Conservation (phyloP, 352 stramenopile genomes). For the Pythium plurisporium region DNA sequence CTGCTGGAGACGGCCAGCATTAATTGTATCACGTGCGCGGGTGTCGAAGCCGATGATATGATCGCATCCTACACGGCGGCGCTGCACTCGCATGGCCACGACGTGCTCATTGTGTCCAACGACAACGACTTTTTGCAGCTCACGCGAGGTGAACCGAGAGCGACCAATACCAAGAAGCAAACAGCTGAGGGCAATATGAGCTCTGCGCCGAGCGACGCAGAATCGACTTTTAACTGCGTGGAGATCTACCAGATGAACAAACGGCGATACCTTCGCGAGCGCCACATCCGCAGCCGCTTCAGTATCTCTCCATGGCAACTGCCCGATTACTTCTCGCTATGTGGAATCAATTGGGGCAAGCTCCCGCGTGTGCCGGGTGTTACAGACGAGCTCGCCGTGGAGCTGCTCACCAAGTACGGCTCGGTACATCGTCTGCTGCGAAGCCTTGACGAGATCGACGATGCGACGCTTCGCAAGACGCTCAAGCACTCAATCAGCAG, state of each 20-base stretch:
- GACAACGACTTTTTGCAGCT: slow-evolving; percentile 38
- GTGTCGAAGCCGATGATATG: slow-evolving; percentile 34
- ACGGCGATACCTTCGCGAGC: slow-evolving; percentile 59
- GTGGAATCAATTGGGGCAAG: slow-evolving; percentile 66
- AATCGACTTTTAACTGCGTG: slow-evolving; percentile 24
- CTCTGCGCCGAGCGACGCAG: background rate
- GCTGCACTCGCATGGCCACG: slow-evolving; percentile 8
- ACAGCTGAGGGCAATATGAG: no score
- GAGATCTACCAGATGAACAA: slow-evolving; percentile 76
- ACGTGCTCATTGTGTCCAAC: slow-evolving; percentile 35
- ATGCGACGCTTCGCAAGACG: slow-evolving; percentile 43
- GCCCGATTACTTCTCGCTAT: slow-evolving; percentile 60
- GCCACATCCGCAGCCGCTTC: slow-evolving; percentile 56
- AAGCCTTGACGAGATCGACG: slow-evolving; percentile 55
- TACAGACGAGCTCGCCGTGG: slow-evolving; percentile 48
- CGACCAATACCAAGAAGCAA: background rate
- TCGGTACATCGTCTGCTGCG: slow-evolving; percentile 53
- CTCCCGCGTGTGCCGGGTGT: slow-evolving; percentile 52
- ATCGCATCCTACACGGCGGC: slow-evolving; percentile 30
- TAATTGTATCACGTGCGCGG: slow-evolving; percentile 23
- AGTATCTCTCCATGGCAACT: slow-evolving; percentile 33
- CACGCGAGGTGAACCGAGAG: slow-evolving; percentile 7
- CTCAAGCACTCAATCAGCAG: slow-evolving; percentile 68
- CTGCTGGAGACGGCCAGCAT: slow-evolving; percentile 19
- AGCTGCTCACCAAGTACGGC: slow-evolving; percentile 60